phyloP scores from a whole-genome alignment of 768 basidiomycete genomes.

The Cystobasidium onofrii region DNA sequence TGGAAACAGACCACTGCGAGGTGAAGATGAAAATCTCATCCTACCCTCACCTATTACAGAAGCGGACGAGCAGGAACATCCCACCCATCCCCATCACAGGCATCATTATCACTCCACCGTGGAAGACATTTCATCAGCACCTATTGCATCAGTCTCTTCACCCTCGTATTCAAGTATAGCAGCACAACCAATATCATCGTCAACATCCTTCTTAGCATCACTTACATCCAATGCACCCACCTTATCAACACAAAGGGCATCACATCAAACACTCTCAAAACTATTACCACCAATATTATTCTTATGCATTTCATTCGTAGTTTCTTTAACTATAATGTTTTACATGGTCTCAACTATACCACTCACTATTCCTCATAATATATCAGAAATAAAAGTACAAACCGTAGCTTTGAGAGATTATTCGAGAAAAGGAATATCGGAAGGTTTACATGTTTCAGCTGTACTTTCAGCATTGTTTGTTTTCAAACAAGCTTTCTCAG shows the following conservation, averaged over 20 bases:
- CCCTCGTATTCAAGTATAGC: background rate
- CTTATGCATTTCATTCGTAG: conserved; percentile 39
- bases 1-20: background rate
- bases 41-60: background rate
- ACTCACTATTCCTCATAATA: conserved; percentile 38
- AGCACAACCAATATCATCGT: conserved; percentile 15
- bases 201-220: background rate
- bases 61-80: background rate
- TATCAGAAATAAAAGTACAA: conserved; percentile 38
- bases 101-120: background rate
- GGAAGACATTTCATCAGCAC: background rate
- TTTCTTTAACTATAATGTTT: conserved; percentile 39
- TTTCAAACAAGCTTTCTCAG: conserved; percentile 43
- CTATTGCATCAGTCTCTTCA: background rate
- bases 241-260: background rate
- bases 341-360: conserved; percentile 40
- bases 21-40: conserved; percentile 1
- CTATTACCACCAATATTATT: conserved; percentile 38
- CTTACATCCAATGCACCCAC: background rate
- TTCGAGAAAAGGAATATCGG: conserved; percentile 34
- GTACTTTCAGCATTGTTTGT: conserved; percentile 40
- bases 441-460: conserved; percentile 38
- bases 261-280: conserved; percentile 24
- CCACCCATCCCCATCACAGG: background rate
- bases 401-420: conserved; percentile 35